Evolutionary conservation across 192 early-diverging fungal genomes (phyloP), one percentile per base, ranked within the genome.

Genomic region (Backusella sp.): DNA sequence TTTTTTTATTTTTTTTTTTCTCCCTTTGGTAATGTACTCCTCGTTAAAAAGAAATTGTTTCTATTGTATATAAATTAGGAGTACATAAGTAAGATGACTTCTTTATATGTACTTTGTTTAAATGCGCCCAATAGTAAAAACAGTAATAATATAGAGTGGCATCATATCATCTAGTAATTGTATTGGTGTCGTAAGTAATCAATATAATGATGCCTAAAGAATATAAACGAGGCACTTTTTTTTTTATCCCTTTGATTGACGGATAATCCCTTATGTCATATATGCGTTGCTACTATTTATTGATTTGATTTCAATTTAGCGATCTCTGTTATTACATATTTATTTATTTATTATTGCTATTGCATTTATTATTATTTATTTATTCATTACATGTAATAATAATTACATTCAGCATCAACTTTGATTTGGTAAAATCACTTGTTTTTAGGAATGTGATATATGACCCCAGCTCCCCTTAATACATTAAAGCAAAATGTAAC

Each of bases 21-120:
- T 26, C 44, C 70, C 70, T 71, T 71, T 71, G 44, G 44, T 71
- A 71, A 71, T 71, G 70, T 71, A 49, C 66, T 68, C 66, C 66
- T 68, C 66, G 35, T 32, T 35, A 32, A 62, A 62, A 62, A 62
- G 21, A 62, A 62, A 28, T 62, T 26, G 56, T 62, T 28, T 62
- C 56, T 62, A 62, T 62, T 62, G n/a, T 4, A 26, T 62, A n/a
- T 49, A 49, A 49, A n/a, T 62, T 26, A 62, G 56, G 56, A 62
- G 56, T 62, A 4, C 3, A 14, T 62, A 62, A 62, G 56, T 62
- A 62, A 62, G 56, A 62, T 62, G 56, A 62, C 56, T 62, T 62
- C 21, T 44, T 21, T 56, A 21, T 56, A 23, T 23, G 56, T 62
- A 62, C 23, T 6, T 28, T 62, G 56, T 62, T 62, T 62, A 62